These are phyloP conservation scores for Chlorella ohadii DNA, from an alignment of 139 green algal species.

Conservation along the genomic window DNA sequence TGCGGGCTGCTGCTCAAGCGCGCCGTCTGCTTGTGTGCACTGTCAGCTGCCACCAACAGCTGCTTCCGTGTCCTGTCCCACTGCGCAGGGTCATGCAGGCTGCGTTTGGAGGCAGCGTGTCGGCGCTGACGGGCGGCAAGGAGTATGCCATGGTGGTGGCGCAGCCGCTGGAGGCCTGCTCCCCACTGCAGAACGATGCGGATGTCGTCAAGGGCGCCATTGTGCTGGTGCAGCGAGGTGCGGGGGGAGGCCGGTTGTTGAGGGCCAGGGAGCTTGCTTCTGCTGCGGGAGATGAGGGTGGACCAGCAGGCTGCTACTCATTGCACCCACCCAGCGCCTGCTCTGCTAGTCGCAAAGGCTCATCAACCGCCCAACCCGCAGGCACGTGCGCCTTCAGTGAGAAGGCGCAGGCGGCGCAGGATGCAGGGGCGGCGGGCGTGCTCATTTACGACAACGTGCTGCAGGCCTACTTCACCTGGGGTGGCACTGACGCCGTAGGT, in stretches of 20 bases:
- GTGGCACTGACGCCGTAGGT: not conserved
- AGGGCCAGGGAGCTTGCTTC: too few species aligned
- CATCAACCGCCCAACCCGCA: not conserved
- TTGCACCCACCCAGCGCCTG: too few species aligned
- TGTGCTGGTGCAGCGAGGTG: slow-evolving; percentile 64
- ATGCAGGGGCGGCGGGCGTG: slow-evolving; percentile 68
- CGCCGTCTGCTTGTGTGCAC: too few species aligned
- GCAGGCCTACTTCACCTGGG: slow-evolving; percentile 37
- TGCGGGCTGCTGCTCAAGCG: not conserved
- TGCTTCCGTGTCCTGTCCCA: not conserved
- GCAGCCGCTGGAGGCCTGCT: slow-evolving; percentile 47
- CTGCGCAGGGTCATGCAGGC: slow-evolving; percentile 40
- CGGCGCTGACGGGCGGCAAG: slow-evolving; percentile 5
- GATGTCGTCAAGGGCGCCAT: slow-evolving; percentile 50
- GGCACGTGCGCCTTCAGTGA: slow-evolving; percentile 74
- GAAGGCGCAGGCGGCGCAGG: slow-evolving; percentile 68
- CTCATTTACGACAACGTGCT: slow-evolving; percentile 78
- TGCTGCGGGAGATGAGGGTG: too few species aligned
- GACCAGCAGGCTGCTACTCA: too few species aligned
- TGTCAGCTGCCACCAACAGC: too few species aligned
- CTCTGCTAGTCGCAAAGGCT: not conserved
- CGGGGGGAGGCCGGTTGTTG: not conserved
- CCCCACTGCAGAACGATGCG: slow-evolving; percentile 35
- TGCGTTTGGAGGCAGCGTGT: slow-evolving; percentile 27
- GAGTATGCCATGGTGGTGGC: slow-evolving; percentile 27